These are phyloP conservation scores for Aspergillus conjunctus DNA, from an alignment of 495 filamentous ascomycete genomes.

Conservation along the genomic window DNA sequence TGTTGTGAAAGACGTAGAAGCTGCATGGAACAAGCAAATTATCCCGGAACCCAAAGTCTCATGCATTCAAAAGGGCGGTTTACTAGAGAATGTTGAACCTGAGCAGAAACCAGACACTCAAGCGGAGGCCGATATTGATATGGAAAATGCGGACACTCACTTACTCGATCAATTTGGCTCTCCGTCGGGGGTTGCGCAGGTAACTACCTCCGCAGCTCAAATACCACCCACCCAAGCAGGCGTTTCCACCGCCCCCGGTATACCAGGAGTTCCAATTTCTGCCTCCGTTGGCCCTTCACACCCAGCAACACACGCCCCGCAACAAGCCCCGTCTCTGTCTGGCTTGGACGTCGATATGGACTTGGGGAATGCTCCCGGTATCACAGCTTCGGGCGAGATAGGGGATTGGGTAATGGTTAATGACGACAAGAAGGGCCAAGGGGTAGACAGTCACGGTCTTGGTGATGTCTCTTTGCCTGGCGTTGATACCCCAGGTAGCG, in stretches of 20 bases:
- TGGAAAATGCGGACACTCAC: conserved; percentile 61
- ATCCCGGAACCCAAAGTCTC: conserved; percentile 62
- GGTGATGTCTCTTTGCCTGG: conserved; percentile 23
- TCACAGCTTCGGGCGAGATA: conserved; percentile 41
- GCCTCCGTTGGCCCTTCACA: conserved; percentile 29
- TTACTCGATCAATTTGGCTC: conserved; percentile 66
- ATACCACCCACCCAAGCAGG: conserved; percentile 14
- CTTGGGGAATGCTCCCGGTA: conserved; percentile 37
- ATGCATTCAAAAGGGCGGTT: conserved; percentile 70
- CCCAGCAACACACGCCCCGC: conserved; percentile 17
- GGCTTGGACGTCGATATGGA: conserved; percentile 49
- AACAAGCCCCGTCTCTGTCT: conserved; percentile 14
- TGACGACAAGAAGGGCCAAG: conserved; percentile 43
- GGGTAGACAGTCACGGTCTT: conserved; percentile 19
- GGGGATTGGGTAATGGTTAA: conserved; percentile 65
- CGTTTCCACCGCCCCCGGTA: conserved; percentile 9
- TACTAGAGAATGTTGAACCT: conserved; percentile 61
- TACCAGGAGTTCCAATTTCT: conserved; percentile 12
- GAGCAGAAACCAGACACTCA: conserved; percentile 48
- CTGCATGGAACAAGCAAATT: conserved; percentile 56
- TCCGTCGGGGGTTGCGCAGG: conserved; percentile 38
- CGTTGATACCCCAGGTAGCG: conserved; percentile 33
- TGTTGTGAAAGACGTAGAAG: conserved; percentile 59
- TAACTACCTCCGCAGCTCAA: conserved; percentile 4
- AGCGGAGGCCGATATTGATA: conserved; percentile 63